Evolutionary conservation across 2,329 filamentous ascomycete species (phyloP), one percentile per base, ranked within the genome.

Genomic region (Alternaria atra): DNA sequence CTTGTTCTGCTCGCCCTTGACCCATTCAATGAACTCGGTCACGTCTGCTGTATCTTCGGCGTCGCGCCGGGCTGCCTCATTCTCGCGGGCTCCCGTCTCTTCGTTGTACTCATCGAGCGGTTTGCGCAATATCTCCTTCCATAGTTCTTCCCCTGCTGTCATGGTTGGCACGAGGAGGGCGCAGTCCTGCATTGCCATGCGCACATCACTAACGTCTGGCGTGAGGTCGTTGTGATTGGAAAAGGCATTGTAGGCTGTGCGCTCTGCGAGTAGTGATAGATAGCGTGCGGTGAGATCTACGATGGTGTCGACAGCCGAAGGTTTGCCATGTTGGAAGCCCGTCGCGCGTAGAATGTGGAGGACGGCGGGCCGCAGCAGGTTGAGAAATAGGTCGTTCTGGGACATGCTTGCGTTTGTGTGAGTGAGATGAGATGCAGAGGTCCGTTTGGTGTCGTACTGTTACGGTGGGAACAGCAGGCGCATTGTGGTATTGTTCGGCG

Each of bases 281-380:
- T 97, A 97, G 67, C 91, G 89, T 43, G 90, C 91, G 0, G 93
- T 90, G 7, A 98, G 85, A 79, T 97, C 93, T 13, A 93, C 91
- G n/a, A 97, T 79, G 9, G 91, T 90, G 80, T 98, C 94, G 58
- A 97, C 84, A 6, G 96, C 93, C 4, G 90, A 90, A 2, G 92
- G 90, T 55, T 89, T 89, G 52, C 93, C 91, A 42, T 90, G 86
- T 77, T 96, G 92, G 81, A 96, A 98, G 76, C 94, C 94, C 25
- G 93, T 90, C 30, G 94, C 92, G 74, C 94, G 93, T 52, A 98
- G 88, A 72, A 97, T 94, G 80, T 97, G 93, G 59, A 98, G 88
- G 62, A 97, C 88, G 48, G 90, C 90, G 2, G 94, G 94, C 42
- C 93, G 92, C 58, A 98, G 85, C 65, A 97, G 89, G 62, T 91